phyloP scores from a whole-genome alignment of 2,329 filamentous ascomycete genomes.

The Fusarium sp. region DNA sequence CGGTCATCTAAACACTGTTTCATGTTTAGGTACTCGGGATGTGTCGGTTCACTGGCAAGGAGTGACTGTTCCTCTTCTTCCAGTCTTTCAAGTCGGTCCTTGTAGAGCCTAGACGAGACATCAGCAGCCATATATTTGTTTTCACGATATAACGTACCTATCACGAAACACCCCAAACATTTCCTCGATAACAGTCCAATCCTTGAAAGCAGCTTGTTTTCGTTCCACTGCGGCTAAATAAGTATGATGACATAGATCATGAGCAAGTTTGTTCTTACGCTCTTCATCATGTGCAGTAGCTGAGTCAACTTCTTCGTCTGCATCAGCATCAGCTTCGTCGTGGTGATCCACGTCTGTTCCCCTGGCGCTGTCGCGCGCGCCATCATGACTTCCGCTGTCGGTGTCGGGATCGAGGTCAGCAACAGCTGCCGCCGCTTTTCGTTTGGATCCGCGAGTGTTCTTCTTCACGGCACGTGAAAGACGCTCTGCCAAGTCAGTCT shows the following conservation, averaged over 20 bases:
- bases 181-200: constrained; percentile 83
- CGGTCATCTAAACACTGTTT: constrained; percentile 87
- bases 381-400: constrained; percentile 50
- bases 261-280: constrained; percentile 54
- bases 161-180: constrained; percentile 90
- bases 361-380: constrained; percentile 49
- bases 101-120: constrained; percentile 74
- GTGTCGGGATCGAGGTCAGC: constrained; percentile 49
- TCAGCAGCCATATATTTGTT: constrained; percentile 33
- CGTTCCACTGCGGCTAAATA: constrained; percentile 69
- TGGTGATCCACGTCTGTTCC: constrained; percentile 58
- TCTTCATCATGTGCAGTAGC: constrained; percentile 74
- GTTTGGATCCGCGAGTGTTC: constrained; percentile 56
- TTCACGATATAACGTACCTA: constrained; percentile 63
- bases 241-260: constrained; percentile 30
- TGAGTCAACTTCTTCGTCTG: constrained; percentile 70
- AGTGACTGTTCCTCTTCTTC: constrained; percentile 77
- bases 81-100: constrained; percentile 85
- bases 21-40: constrained; percentile 92
- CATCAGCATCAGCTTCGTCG: constrained; percentile 67
- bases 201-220: constrained; percentile 83
- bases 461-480: constrained; percentile 54
- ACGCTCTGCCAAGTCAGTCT: constrained; percentile 49
- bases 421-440: constrained; percentile 48
- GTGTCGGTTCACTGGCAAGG: constrained; percentile 72